These are phyloP conservation scores for Hibiscus mutabilis DNA, from an alignment of 345 rosid species.

Conservation along the genomic window DNA sequence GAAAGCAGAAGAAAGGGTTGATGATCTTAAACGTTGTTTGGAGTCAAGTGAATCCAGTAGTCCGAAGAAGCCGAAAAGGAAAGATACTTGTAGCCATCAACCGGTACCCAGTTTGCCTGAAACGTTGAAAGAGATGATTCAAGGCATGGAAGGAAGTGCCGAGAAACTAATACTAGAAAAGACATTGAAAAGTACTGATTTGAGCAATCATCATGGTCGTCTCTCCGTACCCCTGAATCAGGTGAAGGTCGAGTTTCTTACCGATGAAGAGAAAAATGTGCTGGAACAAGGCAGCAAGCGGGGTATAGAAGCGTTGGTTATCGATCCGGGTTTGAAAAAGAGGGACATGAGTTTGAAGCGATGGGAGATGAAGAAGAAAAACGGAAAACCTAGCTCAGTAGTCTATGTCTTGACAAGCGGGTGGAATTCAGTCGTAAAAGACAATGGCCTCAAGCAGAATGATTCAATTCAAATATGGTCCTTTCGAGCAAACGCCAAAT, in stretches of 20 bases:
- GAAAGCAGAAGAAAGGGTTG: too few relatives aligned
- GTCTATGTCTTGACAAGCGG: background rate
- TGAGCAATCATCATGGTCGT: background rate
- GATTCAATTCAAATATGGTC: too few relatives aligned
- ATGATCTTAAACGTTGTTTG: too few relatives aligned
- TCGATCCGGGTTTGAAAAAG: background rate
- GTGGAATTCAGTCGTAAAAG: background rate
- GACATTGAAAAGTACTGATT: background rate
- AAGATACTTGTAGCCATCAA: too few relatives aligned
- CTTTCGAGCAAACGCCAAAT: too few relatives aligned
- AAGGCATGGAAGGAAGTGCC: background rate
- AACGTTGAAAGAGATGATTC: background rate
- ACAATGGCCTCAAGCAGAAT: background rate
- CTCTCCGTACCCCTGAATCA: background rate
- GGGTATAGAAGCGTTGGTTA: background rate
- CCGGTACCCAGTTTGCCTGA: background rate
- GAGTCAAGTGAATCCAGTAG: too few relatives aligned
- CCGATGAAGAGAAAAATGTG: background rate
- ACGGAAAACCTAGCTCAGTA: background rate
- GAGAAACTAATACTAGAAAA: background rate
- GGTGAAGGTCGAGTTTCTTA: background rate
- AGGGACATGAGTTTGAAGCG: background rate
- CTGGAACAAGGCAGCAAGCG: background rate
- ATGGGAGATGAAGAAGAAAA: background rate
- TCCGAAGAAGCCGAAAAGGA: too few relatives aligned